Percentiles rank a stretch among this genome's conserved stretches.
Evolutionary conservation across 495 filamentous ascomycete genomes (phyloP).

Genomic region (Elaphomyces granulatus): DNA sequence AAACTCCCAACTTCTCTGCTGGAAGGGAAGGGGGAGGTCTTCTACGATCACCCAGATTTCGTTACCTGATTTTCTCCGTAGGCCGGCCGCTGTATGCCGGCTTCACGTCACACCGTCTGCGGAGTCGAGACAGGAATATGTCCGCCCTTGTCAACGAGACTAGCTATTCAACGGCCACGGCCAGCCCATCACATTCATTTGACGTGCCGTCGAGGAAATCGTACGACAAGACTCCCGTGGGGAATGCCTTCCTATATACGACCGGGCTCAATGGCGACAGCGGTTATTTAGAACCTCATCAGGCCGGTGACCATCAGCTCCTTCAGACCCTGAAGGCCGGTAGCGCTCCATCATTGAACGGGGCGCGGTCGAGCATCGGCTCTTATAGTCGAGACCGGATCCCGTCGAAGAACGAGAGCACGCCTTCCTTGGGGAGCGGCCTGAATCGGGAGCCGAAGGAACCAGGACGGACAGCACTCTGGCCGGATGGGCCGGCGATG

Average conservation of each 20-base stretch:
- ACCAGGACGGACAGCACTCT: slow-evolving; percentile 17
- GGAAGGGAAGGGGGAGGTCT: no score
- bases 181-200: slow-evolving; percentile 25
- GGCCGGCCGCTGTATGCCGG: no score
- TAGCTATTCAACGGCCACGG: slow-evolving; percentile 20
- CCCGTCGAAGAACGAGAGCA: slow-evolving; percentile 39
- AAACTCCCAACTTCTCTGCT: no score
- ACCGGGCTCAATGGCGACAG: slow-evolving; percentile 33
- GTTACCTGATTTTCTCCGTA: no score
- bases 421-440: slow-evolving; percentile 35
- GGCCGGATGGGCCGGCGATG: not conserved
- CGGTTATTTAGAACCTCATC: slow-evolving; percentile 19
- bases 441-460: slow-evolving; percentile 27
- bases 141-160: slow-evolving; percentile 30
- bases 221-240: slow-evolving; percentile 32
- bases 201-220: slow-evolving; percentile 29
- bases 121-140: slow-evolving; percentile 23
- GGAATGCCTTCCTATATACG: slow-evolving; percentile 35
- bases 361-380: slow-evolving; percentile 32
- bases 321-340: slow-evolving; percentile 27
- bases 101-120: slow-evolving; percentile 20
- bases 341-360: slow-evolving; percentile 34
- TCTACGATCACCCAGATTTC: no score
- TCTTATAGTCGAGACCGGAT: slow-evolving; percentile 35
- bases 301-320: slow-evolving; percentile 20